A percentile compares a stretch with the other conserved stretches of the same genome.
Evolutionary conservation across 768 basidiomycete species (phyloP).

Genomic region (Dentipellis sp.): DNA sequence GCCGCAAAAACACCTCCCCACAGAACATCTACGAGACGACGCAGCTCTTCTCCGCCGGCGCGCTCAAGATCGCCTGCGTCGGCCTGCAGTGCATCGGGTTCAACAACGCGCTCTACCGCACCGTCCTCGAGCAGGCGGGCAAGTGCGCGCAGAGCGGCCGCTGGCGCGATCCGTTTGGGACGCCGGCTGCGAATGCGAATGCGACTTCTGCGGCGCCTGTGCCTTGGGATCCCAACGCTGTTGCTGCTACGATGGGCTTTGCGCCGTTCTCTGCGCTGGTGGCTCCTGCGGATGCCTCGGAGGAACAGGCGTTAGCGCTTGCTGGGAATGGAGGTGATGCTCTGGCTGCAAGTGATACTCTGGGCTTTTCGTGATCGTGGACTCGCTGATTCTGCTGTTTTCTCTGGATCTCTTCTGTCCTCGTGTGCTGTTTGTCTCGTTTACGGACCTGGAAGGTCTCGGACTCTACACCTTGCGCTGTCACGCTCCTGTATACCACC

Average conservation of each 20-base stretch:
- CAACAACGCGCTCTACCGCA: slow-evolving; percentile 54
- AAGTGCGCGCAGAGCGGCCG: slow-evolving; percentile 27
- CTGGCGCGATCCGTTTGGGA: slow-evolving; percentile 19
- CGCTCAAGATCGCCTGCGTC: slow-evolving; percentile 64
- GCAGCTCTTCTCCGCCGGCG: slow-evolving; percentile 66
- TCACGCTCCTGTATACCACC: too few species aligned
- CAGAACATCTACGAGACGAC: slow-evolving; percentile 68
- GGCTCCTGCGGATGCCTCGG: neutral
- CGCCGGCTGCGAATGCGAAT: neutral
- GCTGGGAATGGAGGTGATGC: too few species aligned
- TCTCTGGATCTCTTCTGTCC: too few species aligned
- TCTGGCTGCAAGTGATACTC: too few species aligned
- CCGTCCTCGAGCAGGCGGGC: slow-evolving; percentile 55
- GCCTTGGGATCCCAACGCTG: neutral
- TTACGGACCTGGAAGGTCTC: too few species aligned
- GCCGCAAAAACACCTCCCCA: slow-evolving; percentile 67
- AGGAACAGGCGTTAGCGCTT: neutral
- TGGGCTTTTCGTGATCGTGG: too few species aligned
- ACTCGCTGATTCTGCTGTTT: too few species aligned
- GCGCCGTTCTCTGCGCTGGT: neutral
- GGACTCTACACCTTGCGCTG: too few species aligned
- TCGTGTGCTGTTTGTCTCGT: too few species aligned
- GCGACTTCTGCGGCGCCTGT: neutral
- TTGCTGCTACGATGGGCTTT: neutral
- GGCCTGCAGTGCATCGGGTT: slow-evolving; percentile 73